These are phyloP conservation scores for Lolium multiflorum DNA, from an alignment of 176 grass and related monocot species.

Conservation along the genomic window DNA sequence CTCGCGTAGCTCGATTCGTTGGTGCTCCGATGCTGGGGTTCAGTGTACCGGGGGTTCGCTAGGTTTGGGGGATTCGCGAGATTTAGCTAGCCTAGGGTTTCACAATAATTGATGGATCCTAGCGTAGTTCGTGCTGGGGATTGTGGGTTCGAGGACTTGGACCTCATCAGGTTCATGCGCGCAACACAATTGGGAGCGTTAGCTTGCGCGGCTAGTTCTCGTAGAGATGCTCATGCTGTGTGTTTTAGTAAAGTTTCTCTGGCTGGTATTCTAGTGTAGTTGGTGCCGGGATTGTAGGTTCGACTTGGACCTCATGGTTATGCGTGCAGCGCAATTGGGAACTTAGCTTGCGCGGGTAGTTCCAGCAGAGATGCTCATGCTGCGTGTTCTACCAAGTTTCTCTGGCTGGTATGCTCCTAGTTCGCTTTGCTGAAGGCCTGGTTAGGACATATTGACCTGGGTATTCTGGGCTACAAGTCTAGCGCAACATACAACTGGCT, in stretches of 20 bases:
- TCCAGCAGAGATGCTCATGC: neutral
- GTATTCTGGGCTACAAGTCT: conserved; percentile 12
- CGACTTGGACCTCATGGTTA: no score
- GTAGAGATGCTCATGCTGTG: neutral
- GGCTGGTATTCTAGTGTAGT: no score
- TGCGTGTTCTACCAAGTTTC: neutral
- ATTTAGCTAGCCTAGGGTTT: no score
- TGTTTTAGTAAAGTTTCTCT: neutral
- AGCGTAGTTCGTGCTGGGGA: no score
- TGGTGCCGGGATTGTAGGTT: no score
- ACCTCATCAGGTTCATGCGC: neutral
- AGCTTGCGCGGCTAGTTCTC: conserved; percentile 12
- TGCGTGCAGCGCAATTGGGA: neutral
- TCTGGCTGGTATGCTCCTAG: neutral
- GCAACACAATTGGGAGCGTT: neutral
- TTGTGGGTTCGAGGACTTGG: no score
- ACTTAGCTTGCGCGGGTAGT: conserved; percentile 23
- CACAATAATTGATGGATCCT: no score
- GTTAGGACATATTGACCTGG: conserved; percentile 5
- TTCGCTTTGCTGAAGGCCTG: conserved; percentile 2
- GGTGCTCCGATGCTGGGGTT: no score
- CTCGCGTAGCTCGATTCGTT: no score
- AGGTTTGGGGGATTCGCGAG: no score
- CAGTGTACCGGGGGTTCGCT: no score
- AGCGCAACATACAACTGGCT: neutral